Evolutionary conservation across 176 grass and related monocot species (phyloP), one percentile per base, ranked within the genome.

Genomic region (Aegilops tauschii): DNA sequence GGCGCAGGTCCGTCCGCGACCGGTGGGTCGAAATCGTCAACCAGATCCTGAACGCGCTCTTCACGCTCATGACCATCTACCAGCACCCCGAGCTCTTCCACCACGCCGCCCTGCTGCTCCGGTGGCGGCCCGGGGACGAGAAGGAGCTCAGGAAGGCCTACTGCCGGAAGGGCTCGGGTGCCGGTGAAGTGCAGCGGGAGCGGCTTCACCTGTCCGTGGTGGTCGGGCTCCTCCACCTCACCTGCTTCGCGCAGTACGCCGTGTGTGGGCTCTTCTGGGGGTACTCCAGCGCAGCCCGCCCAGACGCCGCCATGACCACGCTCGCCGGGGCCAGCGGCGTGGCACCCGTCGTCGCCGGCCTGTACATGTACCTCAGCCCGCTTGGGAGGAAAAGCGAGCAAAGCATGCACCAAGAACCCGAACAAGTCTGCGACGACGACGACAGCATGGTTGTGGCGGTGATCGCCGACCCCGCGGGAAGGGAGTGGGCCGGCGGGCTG

Each of bases 21-120:
- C 59, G 42, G 62, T 96, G 91, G 94, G 78, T 93, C 28, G 94
- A 96, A 79, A 80, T 96, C 77, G 88, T 90, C 79, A 96, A 91
- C 82, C 94, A 96, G 56, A 25, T 96, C 36, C 85, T 96, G 16
- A 96, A 96, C 83, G 92, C 91, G 58, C 86, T 96, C 4, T 96
- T 96, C 89, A 93, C 94, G 0, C 87, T 96, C 56, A 93, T 93
- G 91, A 91, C 91, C 84, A 80, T 96, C 58, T 93, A 92, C 91
- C 89, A 96, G 68, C 91, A 96, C 85, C 94, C 91, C 1, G 73
- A 45, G 27, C 79, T 90, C 13, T 86, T 88, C 80, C 82, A 96
- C 79, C 94, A 96, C 39, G 73, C 91, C 34, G 70, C 79, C 17
- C 80, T 92, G 16, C 62, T 92, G 6, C 62, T 88, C 56, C 81